Base-by-base conservation (phyloP, 2,329 filamentous ascomycete genomes). In the Aspergillus fischeri region DNA sequence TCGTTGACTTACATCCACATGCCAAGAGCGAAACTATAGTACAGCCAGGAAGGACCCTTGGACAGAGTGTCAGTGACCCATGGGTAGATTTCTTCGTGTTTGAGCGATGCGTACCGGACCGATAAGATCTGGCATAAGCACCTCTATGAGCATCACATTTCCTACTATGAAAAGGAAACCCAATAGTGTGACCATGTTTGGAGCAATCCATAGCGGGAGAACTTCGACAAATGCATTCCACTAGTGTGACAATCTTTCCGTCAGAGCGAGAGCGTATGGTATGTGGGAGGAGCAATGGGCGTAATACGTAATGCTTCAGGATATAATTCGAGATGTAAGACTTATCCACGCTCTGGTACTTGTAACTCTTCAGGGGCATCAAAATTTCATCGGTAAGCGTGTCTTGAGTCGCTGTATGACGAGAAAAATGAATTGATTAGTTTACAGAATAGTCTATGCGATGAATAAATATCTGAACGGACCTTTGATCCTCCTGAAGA, bases 221-320 rank as follows among this genome's bases (percentile, higher is more conserved):
- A 97, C 78, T 73, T 96, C 87, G 67, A 97, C 94, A 67, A 92
- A 92, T 63, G 87, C 91, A 84, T 97, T 97, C 94, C 94, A 99
- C 93, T 97, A 66, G 50, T 21, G 17, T 24, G 38, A 44, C 50
- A 47, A 20, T 35, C 27, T 14, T 35, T 51, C 49, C 20, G 49
- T 51, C 49, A 21, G 28, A 47, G 49, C 57, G 27, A 60, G 50
- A 42, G 24, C 20, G 49, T 25, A 28, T 32, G n/a, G n/a, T 28
- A 20, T 11, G 25, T 20, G 11, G 28, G 25, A 32, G 24, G 24
- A 29, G 27, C 25, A 14, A 29, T 51, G 49, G 41, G n/a, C 32
- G 56, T 49, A 88, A 74, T 89, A 97, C 94, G 80, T 96, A 99
- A 72, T 96, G 93, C 66, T 88, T 90, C 52, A 99, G 83, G 71